phyloP scores from a whole-genome alignment of 2,329 filamentous ascomycete genomes.

The Apiospora rasikravindrae region DNA sequence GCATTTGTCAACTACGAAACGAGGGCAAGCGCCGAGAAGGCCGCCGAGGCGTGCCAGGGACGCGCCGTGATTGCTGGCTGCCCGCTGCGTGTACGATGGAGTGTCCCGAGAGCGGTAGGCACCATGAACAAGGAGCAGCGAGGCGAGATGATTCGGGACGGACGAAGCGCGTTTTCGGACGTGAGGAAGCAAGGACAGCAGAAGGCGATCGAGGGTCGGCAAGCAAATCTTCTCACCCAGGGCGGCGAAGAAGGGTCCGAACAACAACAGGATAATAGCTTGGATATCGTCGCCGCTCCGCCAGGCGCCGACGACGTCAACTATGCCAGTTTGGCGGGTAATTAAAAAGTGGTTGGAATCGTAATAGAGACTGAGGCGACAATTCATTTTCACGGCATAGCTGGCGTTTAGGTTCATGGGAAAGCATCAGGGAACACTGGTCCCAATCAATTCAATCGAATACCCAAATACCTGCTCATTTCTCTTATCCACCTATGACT shows the following conservation, averaged over 20 bases:
- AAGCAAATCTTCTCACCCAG: constrained; percentile 34
- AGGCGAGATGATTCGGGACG: constrained; percentile 80
- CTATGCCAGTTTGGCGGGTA: constrained; percentile 85
- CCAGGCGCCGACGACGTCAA: constrained; percentile 79
- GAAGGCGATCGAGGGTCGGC: constrained; percentile 38
- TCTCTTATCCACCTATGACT: background rate
- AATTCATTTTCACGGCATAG: constrained; percentile 11
- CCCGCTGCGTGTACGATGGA: constrained; percentile 89
- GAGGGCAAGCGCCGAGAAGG: constrained; percentile 82
- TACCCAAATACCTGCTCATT: background rate
- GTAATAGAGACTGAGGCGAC: background rate
- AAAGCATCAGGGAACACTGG: background rate
- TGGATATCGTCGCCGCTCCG: constrained; percentile 69
- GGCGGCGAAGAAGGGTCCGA: constrained; percentile 33
- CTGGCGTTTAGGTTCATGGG: constrained; percentile 1
- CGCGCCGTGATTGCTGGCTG: constrained; percentile 90
- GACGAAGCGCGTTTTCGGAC: constrained; percentile 62
- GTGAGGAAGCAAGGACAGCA: constrained; percentile 38
- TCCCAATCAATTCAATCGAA: constrained; percentile 11
- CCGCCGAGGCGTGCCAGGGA: constrained; percentile 83
- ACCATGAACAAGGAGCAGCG: constrained; percentile 89
- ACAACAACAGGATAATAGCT: constrained; percentile 38
- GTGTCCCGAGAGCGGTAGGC: constrained; percentile 87
- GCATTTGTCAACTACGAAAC: constrained; percentile 95
- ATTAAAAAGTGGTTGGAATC: constrained; percentile 54